A percentile compares a stretch with the other conserved stretches of the same genome.
These are phyloP conservation scores for Torulaspora gathmanii DNA, from an alignment of 805 yeast species.

Conservation along the genomic window DNA sequence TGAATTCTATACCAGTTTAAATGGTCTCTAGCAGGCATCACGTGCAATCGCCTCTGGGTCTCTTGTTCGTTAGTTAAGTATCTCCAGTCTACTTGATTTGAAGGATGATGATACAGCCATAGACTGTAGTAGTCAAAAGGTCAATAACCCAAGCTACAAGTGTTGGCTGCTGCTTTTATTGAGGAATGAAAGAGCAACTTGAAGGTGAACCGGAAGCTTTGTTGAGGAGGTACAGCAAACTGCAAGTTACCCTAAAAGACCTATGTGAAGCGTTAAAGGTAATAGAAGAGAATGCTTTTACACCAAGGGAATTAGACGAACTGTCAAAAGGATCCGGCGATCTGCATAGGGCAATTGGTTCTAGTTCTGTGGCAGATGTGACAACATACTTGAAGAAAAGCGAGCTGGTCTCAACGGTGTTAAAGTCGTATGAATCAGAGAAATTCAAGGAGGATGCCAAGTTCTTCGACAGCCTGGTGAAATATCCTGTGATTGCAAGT, in stretches of 20 bases:
- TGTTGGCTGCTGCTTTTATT: too few relatives aligned
- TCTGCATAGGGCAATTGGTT: conserved; percentile 13
- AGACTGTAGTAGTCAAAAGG: too few relatives aligned
- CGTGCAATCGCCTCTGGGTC: background rate
- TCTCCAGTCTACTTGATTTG: too few relatives aligned
- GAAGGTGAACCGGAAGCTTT: background rate
- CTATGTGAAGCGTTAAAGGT: conserved; percentile 15
- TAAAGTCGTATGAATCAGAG: conserved; percentile 13
- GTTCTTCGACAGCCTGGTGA: conserved; percentile 12
- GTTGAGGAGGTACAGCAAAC: conserved; percentile 16
- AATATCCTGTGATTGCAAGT: conserved; percentile 22
- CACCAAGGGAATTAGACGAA: background rate
- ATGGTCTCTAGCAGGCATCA: background rate
- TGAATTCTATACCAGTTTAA: too few relatives aligned
- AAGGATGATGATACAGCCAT: too few relatives aligned
- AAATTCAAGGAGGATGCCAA: conserved; percentile 8
- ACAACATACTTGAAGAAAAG: conserved; percentile 9
- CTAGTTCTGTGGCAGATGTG: conserved; percentile 16
- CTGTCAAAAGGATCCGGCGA: background rate
- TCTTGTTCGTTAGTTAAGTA: too few relatives aligned
- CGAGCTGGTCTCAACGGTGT: conserved; percentile 2
- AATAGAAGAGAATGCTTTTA: conserved; percentile 12
- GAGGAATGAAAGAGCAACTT: too few relatives aligned
- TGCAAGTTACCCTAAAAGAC: conserved; percentile 18
- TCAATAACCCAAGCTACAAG: too few relatives aligned